Evolutionary conservation across 495 filamentous ascomycete genomes (phyloP), one percentile per base, ranked within the genome.

Genomic region (Podospora fimiseda): DNA sequence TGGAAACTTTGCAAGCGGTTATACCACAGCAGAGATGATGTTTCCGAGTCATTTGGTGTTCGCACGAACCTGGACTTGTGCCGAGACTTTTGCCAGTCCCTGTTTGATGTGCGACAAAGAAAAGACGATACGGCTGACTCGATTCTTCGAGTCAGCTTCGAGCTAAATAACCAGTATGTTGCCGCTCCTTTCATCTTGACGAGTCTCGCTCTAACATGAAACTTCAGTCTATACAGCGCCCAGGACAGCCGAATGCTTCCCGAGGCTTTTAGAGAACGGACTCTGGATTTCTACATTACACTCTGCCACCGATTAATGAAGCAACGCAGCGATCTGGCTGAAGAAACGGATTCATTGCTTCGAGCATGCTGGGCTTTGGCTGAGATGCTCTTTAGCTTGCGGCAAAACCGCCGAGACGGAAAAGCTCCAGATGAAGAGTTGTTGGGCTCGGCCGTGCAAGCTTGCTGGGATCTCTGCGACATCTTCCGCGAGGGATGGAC

Each of bases 381-480:
- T 2, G 90, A 96, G 65, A 95, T 95, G 88, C 78, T 96, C 1
- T 95, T 95, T 68, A 94, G 86, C 65, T 77, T 96, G 16, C 86
- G 90, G 3, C 90, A 96, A 60, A 92, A 83, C 66, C 86, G 80
- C 55, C 72, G 82, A 27, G 87, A 92, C 57, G 82, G 81, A 37
- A 89, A 84, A 60, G 65, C 71, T 0, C 73, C 87, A 0, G 88
- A 94, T 60, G 88, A 91, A 62, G 89, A 93, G 59, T 73, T 95
- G 6, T 76, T 95, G 5, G 84, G 87, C 14, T 91, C 87, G 2
- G 89, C 90, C 0, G 85, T 96, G 2, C 90, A 95, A 61, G 87
- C 90, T 5, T 96, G 90, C 68, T 96, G 90, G 90, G 90, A 95
- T 58, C 80, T 96, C 21, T 94, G 89, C 65, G 90, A 96, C 70